Base-by-base conservation (phyloP, 768 basidiomycete species). In the Pleurotus citrinopileatus region DNA sequence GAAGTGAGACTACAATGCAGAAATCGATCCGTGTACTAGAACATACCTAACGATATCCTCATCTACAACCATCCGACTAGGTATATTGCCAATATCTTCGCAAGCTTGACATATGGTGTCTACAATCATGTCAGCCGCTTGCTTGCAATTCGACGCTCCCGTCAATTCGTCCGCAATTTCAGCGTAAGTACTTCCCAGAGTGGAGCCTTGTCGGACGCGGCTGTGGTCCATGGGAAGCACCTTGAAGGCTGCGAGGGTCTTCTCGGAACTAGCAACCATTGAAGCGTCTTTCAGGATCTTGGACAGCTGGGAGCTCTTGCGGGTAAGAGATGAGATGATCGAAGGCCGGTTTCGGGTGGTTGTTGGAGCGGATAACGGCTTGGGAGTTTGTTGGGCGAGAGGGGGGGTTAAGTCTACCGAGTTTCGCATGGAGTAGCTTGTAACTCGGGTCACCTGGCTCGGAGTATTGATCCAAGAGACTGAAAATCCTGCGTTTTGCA, bases 401-500 rank as follows among this genome's bases (percentile, higher is more conserved):
- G 65, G 60, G 3, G 61, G 48, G n/a, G 63, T 40, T 5, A 40
- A 50, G 38, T 76, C 76, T 2, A 83, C 59, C 57, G 72, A 79
- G 68, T 95, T 97, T 50, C 86, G 76, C 27, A 97, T 74, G 4
- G 93, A 93, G 69, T 97, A 97, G 61, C 90, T 94, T 19, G 84
- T 85, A 38, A 86, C 76, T 22, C 93, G 82, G 0, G 91, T 91
- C 54, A 83, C 79, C 64, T 90, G 84, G 57, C 86, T 76, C 5
- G 48, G 48, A 1, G 79, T 73, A 42, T 83, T 83, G 34, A 80
- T 76, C 87, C 91, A 99, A n/a, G 80, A 79, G 45, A 98, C 67
- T 2, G 84, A 67, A 65, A 98, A 92, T 0, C 97, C 96, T 38
- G 86, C 86, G 64, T 98, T 98, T 71, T 98, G 92, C 17, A 76